phyloP scores from a whole-genome alignment of 2,329 filamentous ascomycete genomes.

The Tricladium varicosporioides region DNA sequence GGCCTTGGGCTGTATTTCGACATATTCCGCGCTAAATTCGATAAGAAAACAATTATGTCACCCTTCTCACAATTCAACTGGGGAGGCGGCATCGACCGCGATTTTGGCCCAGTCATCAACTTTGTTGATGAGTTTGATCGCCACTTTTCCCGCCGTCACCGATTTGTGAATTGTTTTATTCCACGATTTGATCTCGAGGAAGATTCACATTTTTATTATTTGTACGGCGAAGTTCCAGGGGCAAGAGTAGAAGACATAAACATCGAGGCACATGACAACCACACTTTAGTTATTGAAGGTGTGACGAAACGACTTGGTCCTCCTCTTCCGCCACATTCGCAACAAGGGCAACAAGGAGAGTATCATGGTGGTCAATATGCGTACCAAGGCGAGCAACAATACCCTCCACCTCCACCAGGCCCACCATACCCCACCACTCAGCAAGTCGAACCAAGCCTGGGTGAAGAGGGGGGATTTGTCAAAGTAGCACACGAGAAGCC shows the following conservation, averaged over 20 bases:
- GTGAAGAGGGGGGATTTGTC: background rate
- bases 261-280: conserved; percentile 14
- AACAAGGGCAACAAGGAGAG: too few species aligned
- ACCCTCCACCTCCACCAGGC: background rate
- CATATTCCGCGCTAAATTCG: background rate
- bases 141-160: conserved; percentile 16
- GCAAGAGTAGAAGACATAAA: conserved; percentile 14
- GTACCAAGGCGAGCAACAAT: background rate
- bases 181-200: conserved; percentile 24
- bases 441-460: background rate
- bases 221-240: conserved; percentile 19
- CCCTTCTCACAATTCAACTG: conserved; percentile 12
- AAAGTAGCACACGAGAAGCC: background rate
- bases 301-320: background rate
- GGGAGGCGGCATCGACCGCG: conserved; percentile 11
- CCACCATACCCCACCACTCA: too few species aligned
- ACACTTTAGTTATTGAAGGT: conserved; percentile 17
- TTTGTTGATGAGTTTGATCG: conserved; percentile 20
- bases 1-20: background rate
- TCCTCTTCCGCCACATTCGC: background rate
- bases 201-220: conserved; percentile 15
- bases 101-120: conserved; percentile 16
- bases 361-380: background rate
- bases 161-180: conserved; percentile 18
- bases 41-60: conserved; percentile 5